These are phyloP conservation scores for Sclerotinia subarctica DNA, from an alignment of 2,329 filamentous ascomycete genomes.

Conservation along the genomic window DNA sequence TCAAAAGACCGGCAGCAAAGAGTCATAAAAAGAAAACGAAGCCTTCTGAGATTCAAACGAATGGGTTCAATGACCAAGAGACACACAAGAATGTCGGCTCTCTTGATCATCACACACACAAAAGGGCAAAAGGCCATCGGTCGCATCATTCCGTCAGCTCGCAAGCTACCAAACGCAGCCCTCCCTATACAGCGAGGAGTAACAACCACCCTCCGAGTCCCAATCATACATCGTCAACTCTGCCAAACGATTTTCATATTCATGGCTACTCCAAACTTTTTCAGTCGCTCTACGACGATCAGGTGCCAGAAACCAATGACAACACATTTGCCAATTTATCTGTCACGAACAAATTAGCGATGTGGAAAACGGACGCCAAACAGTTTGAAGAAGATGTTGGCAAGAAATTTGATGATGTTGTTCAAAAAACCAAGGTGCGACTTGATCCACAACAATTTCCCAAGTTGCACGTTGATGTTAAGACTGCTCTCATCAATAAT, in stretches of 20 bases:
- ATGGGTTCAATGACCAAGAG: conserved; percentile 61
- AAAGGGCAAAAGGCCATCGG: conserved; percentile 82
- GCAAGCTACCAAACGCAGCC: conserved; percentile 59
- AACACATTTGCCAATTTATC: conserved; percentile 76
- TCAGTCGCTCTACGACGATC: conserved; percentile 66
- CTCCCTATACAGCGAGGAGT: conserved; percentile 59
- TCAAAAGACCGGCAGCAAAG: conserved; percentile 73
- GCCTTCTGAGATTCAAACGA: conserved; percentile 63
- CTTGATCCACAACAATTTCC: conserved; percentile 34
- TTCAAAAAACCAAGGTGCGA: conserved; percentile 48
- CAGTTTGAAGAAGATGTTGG: conserved; percentile 66
- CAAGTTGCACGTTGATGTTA: conserved; percentile 34
- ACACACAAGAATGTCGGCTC: conserved; percentile 47
- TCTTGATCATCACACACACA: conserved; percentile 55
- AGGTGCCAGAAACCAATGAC: conserved; percentile 58
- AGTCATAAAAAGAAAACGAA: conserved; percentile 86
- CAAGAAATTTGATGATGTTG: conserved; percentile 61
- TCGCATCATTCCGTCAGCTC: conserved; percentile 72
- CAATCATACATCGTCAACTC: conserved; percentile 68
- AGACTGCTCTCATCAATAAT: conserved; percentile 28
- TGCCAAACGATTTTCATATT: conserved; percentile 59
- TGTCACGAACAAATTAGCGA: conserved; percentile 70
- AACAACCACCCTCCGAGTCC: conserved; percentile 66
- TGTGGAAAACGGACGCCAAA: conserved; percentile 74
- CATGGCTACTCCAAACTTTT: conserved; percentile 75